Evolutionary conservation across 2,329 filamentous ascomycete genomes (phyloP), one percentile per base, ranked within the genome.

Genomic region (Mycosphaerella arachidis): DNA sequence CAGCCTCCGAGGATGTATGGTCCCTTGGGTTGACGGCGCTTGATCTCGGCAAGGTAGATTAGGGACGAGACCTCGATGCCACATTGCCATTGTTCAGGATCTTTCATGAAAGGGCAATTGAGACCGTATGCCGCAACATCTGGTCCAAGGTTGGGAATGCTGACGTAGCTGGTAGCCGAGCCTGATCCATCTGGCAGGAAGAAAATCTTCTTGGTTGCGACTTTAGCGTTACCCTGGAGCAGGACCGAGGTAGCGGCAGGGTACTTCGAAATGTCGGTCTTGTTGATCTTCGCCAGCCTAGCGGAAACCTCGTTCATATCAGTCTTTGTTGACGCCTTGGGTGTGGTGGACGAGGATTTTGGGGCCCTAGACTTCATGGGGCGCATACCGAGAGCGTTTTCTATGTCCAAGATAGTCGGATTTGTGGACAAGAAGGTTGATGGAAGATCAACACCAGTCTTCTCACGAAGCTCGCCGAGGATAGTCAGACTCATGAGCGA

Each of bases 81-180:
- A 67, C 85, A 87, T 30, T 80, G 81, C 75, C 83, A 88, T 67
- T 87, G 82, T 60, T 86, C 81, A 0, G 87, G 86, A 1, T 80
- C 83, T 76, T 85, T 88, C 84, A 89, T 86, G 76, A 86, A 90
- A 4, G 87, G 87, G 53, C 85, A 89, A 74, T 89, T 89, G 65
- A 90, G 74, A 56, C 80, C 80, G 66, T 78, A 82, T 10, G 81
- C 79, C 53, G 76, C 77, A 65, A 81, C 74, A 62, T 81, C 77
- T n/a, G 76, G 70, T 30, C 78, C 78, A 53, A 82, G 77, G 63
- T 83, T 81, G 48, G 82, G 78, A 51, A 86, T 84, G 67, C 80
- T 81, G 58, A 83, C 82, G 75, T 89, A 89, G 1, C 85, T 88
- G n/a, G 86, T 88, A 10, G 86, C 86, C 56, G 83, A 71, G 76